Evolutionary conservation across 208 protist species (phyloP).

Genomic region (Wallacemonas sp.): DNA sequence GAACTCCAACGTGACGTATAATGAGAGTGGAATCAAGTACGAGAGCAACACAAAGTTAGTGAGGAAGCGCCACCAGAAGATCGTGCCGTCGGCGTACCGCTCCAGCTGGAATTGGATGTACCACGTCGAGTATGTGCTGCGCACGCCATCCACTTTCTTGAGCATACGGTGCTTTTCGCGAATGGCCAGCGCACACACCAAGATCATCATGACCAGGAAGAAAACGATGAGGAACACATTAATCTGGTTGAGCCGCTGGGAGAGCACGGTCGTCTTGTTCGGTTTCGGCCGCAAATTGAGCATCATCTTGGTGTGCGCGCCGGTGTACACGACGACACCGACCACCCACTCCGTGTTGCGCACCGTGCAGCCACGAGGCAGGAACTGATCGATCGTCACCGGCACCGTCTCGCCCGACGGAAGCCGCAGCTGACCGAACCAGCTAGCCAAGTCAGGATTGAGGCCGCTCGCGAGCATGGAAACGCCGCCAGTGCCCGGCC

Average conservation of each 20-base stretch:
- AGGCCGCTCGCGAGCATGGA: constrained; percentile 50
- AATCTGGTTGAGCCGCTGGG: constrained; percentile 73
- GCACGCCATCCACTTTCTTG: constrained; percentile 16
- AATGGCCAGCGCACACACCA: constrained; percentile 51
- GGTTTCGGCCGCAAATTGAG: constrained; percentile 63
- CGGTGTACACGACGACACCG: constrained; percentile 83
- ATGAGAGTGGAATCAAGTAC: constrained; percentile 84
- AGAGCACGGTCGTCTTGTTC: constrained; percentile 66
- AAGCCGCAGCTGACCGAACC: constrained; percentile 69
- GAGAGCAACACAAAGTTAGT: constrained; percentile 85
- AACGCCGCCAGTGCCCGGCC: constrained; percentile 21
- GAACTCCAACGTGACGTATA: constrained; percentile 90
- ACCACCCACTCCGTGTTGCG: constrained; percentile 92
- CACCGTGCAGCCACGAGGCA: constrained; percentile 83
- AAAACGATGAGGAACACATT: constrained; percentile 72
- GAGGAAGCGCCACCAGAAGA: constrained; percentile 76
- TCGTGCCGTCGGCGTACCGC: constrained; percentile 26
- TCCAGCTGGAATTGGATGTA: constrained; percentile 67
- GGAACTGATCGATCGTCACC: constrained; percentile 81
- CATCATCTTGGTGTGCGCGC: constrained; percentile 87
- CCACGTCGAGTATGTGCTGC: constrained; percentile 40
- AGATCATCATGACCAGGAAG: constrained; percentile 57
- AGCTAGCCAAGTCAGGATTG: constrained; percentile 55
- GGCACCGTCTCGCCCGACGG: constrained; percentile 43
- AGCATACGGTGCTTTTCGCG: constrained; percentile 34